These are phyloP conservation scores for Parsonsia alboflavescens DNA, from an alignment of 257 asterid species.

Conservation along the genomic window DNA sequence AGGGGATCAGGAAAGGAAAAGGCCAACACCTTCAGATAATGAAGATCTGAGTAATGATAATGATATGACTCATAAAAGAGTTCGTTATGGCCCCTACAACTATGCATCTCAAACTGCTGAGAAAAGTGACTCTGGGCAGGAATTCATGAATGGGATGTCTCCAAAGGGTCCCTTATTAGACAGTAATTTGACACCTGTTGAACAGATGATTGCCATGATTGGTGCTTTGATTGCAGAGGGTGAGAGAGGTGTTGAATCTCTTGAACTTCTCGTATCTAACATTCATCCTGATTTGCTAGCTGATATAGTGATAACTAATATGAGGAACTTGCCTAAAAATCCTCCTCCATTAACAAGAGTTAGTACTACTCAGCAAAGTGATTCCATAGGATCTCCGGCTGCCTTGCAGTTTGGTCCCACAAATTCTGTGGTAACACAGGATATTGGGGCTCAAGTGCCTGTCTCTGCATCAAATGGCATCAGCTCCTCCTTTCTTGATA, in stretches of 20 bases:
- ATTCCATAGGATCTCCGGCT: conserved; percentile 40
- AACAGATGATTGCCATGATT: conserved; percentile 87
- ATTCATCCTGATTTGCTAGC: conserved; percentile 94
- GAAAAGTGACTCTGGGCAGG: conserved; percentile 44
- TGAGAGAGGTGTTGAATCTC: conserved; percentile 83
- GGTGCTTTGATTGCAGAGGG: conserved; percentile 97
- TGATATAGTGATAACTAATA: conserved; percentile 89
- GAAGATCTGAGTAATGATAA: conserved; percentile 48
- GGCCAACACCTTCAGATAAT: conserved; percentile 46
- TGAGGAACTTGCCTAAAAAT: conserved; percentile 83
- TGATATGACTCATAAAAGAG: conserved; percentile 52
- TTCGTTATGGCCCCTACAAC: conserved; percentile 46
- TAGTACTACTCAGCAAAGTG: conserved; percentile 38
- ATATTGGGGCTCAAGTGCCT: conserved; percentile 43
- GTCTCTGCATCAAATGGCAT: conserved; percentile 34
- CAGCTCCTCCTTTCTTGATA: conserved; percentile 43
- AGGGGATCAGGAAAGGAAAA: conserved; percentile 65
- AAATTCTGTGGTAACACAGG: conserved; percentile 33
- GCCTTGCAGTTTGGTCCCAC: conserved; percentile 55
- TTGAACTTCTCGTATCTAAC: conserved; percentile 73
- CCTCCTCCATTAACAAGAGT: conserved; percentile 49
- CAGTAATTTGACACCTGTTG: conserved; percentile 62
- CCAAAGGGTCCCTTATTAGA: conserved; percentile 45
- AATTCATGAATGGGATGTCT: conserved; percentile 53
- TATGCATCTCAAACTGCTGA: conserved; percentile 35